Evolutionary conservation across 352 stramenopile species (phyloP), one percentile per base, ranked within the genome.

Genomic region (Pythium rhizo-oryzae): DNA sequence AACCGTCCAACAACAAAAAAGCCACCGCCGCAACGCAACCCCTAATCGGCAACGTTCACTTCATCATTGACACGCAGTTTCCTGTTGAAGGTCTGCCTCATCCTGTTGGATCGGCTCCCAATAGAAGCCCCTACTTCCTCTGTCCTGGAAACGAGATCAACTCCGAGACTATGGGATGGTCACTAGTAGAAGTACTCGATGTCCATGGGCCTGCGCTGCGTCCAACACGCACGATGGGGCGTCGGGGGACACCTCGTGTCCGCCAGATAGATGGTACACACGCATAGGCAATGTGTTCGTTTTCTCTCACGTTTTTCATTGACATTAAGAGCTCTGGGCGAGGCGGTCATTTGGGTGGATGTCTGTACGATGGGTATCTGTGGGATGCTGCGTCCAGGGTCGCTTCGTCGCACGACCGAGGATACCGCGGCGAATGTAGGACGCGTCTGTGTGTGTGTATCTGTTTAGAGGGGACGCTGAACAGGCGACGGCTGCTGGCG

Each of bases 101-200:
- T 18, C 58, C 47, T 35, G 35, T 47, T 55, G 49, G 65, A 71
- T 71, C 65, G 52, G 56, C 56, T 62, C 43, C 50, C 50, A 71
- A 66, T 62, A 71, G 33, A 66, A 54, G 65, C 25, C 63, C 41
- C 24, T 55, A 15, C 2, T 8, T 35, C 1, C 7, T 21, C 23
- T 49, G 0, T 5, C 6, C 15, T 8, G 37, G 19, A 55, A 67
- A 55, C 37, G 25, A 53, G 21, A 37, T 30, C 8, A n/a, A 49
- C 15, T 13, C 28, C 12, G n/a, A 33, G 21, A 50, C 37, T 7
- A 62, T 62, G 56, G 33, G 24, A 62, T n/a, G n/a, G n/a, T n/a
- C n/a, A n/a, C n/a, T n/a, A n/a, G n/a, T n/a, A n/a, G n/a, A n/a
- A n/a, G n/a, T n/a, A n/a, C n/a, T n/a, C n/a, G n/a, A n/a, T n/a